A percentile compares a stretch with the other conserved stretches of the same genome.
Evolutionary conservation across 2,329 filamentous ascomycete genomes (phyloP).

Genomic region (Alternaria panax): DNA sequence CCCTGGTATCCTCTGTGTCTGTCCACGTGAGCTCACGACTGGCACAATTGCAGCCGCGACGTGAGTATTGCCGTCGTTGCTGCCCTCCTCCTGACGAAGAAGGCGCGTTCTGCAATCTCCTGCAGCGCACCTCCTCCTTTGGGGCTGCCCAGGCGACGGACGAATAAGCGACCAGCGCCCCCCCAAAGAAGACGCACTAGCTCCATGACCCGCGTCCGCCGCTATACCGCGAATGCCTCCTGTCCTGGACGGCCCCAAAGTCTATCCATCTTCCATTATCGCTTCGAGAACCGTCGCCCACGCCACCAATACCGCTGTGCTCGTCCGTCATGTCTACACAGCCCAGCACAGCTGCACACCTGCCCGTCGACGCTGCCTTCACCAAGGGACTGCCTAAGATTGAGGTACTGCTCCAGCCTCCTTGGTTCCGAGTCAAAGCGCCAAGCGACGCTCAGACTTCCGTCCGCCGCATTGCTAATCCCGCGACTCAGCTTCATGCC

Average conservation of each 20-base stretch:
- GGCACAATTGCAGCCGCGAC: not conserved
- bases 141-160: slow-evolving; percentile 1
- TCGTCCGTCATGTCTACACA: not conserved
- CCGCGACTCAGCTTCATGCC: slow-evolving; percentile 70
- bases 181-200: not conserved
- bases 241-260: slow-evolving; percentile 20
- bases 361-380: slow-evolving; percentile 37
- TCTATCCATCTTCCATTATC: slow-evolving; percentile 21
- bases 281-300: slow-evolving; percentile 27
- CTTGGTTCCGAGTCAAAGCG: slow-evolving; percentile 22
- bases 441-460: slow-evolving; percentile 33
- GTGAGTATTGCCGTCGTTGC: not conserved
- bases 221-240: slow-evolving; percentile 27
- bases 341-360: too few species aligned
- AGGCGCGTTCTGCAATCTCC: slow-evolving; percentile 39
- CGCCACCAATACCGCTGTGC: slow-evolving; percentile 30
- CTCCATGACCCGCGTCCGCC: slow-evolving; percentile 19
- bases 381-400: slow-evolving; percentile 52
- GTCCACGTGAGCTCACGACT: not conserved
- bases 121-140: slow-evolving; percentile 35
- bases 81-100: slow-evolving; percentile 33
- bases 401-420: slow-evolving; percentile 46
- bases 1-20: not conserved
- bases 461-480: slow-evolving; percentile 39
- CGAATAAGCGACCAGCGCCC: slow-evolving; percentile 3